These are phyloP conservation scores for Mortierella alpina DNA, from an alignment of 192 early-diverging fungal species.

Conservation along the genomic window DNA sequence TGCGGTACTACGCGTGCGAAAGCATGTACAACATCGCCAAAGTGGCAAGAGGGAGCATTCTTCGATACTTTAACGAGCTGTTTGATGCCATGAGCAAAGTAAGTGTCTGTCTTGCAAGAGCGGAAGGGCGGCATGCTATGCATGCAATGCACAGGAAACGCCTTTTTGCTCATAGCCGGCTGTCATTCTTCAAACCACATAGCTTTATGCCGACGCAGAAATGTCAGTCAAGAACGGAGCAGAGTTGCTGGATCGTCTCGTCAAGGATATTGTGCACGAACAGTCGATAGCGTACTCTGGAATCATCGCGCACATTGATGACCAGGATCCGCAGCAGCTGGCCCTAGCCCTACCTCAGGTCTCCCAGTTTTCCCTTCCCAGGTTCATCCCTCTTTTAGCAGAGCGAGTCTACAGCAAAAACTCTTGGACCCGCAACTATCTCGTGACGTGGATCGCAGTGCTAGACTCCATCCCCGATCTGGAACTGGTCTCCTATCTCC, in stretches of 20 bases:
- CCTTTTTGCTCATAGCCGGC: too few relatives aligned
- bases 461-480: constrained; percentile 94
- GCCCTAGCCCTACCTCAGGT: constrained; percentile 64
- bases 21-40: constrained; percentile 98
- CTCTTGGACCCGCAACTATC: constrained; percentile 89
- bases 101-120: not conserved
- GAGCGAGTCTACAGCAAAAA: constrained; percentile 94
- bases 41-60: constrained; percentile 88
- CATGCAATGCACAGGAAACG: too few relatives aligned
- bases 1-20: constrained; percentile 99
- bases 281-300: constrained; percentile 79
- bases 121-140: too few relatives aligned
- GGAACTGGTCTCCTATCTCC: constrained; percentile 91
- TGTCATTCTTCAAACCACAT: not conserved
- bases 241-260: constrained; percentile 91
- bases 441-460: constrained; percentile 95
- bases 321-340: constrained; percentile 52
- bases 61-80: constrained; percentile 95
- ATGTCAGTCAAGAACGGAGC: constrained; percentile 94
- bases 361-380: constrained; percentile 88
- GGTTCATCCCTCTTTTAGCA: constrained; percentile 93
- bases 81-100: constrained; percentile 97
- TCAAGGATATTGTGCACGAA: constrained; percentile 98
- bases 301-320: constrained; percentile 40
- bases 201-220: constrained; percentile 91